A percentile compares a stretch with the other conserved stretches of the same genome.
These are phyloP conservation scores for Hypoxylon trugodes DNA, from an alignment of 495 filamentous ascomycete species.

Conservation along the genomic window DNA sequence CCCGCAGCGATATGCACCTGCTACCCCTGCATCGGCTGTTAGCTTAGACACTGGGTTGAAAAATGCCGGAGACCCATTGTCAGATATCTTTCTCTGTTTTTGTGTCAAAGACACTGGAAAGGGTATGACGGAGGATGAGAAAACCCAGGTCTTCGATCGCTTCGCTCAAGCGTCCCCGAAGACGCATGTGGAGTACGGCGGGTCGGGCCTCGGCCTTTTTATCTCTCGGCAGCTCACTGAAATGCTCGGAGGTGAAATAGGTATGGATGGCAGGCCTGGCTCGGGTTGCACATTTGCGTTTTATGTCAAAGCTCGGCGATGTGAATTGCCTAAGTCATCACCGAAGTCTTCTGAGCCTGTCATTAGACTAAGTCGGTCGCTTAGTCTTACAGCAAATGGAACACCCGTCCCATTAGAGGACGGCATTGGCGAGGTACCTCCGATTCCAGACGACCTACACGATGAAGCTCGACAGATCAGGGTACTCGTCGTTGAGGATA, in stretches of 20 bases:
- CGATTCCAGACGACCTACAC: background rate
- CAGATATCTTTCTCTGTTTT: slow-evolving; percentile 67
- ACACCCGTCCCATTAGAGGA: slow-evolving; percentile 11
- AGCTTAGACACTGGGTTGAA: slow-evolving; percentile 47
- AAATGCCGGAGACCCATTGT: slow-evolving; percentile 45
- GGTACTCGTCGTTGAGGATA: slow-evolving; percentile 79
- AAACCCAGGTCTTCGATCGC: slow-evolving; percentile 73
- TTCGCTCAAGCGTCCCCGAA: slow-evolving; percentile 79
- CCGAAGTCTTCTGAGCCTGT: slow-evolving; percentile 2
- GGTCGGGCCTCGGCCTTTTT: slow-evolving; percentile 79
- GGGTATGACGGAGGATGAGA: slow-evolving; percentile 72
- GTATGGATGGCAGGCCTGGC: slow-evolving; percentile 71
- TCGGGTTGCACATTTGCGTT: slow-evolving; percentile 82
- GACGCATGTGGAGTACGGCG: slow-evolving; percentile 79
- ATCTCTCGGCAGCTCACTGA: slow-evolving; percentile 77
- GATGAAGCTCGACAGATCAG: slow-evolving; percentile 31
- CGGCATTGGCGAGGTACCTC: background rate
- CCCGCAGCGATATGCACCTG: slow-evolving; percentile 17
- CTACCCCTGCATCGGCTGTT: background rate
- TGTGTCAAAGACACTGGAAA: slow-evolving; percentile 78
- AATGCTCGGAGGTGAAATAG: slow-evolving; percentile 78
- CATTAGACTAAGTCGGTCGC: slow-evolving; percentile 24
- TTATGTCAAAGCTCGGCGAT: slow-evolving; percentile 67
- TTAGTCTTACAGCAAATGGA: slow-evolving; percentile 41
- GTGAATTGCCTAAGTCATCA: background rate